These are phyloP conservation scores for Leccinum boreale DNA, from an alignment of 768 basidiomycete genomes.

Conservation along the genomic window DNA sequence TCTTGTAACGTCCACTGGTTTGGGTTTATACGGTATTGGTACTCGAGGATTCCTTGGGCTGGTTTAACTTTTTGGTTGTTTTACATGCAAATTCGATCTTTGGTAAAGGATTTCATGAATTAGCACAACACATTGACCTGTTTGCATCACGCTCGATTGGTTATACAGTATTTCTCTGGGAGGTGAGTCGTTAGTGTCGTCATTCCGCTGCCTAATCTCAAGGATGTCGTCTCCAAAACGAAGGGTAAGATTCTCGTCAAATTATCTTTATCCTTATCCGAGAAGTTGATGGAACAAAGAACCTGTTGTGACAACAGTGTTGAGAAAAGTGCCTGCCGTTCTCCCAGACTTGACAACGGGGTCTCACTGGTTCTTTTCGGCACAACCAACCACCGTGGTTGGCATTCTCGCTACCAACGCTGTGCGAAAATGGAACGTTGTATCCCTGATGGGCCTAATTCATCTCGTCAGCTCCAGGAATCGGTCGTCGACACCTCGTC, in stretches of 20 bases:
- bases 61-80: conserved; percentile 3
- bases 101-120: conserved; percentile 12
- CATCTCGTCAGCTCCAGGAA: background rate
- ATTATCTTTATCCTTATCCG: background rate
- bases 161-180: background rate
- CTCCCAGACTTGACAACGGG: background rate
- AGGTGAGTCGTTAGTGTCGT: background rate
- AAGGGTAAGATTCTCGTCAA: background rate
- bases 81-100: conserved; percentile 1
- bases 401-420: background rate
- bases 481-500: background rate
- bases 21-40: conserved; percentile 3
- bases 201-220: background rate
- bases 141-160: background rate
- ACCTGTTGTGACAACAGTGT: background rate
- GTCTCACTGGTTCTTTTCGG: background rate
- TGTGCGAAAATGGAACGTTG: background rate
- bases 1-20: conserved; percentile 12
- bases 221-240: background rate
- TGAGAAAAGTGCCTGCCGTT: background rate
- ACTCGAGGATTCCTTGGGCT: conserved; percentile 13
- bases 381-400: background rate
- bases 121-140: background rate
- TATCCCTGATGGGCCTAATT: background rate
- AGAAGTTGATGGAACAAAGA: background rate